A percentile compares a stretch with the other conserved stretches of the same genome.
Evolutionary conservation across 192 early-diverging fungal genomes (phyloP).

Genomic region (Entophlyctis luteolus): DNA sequence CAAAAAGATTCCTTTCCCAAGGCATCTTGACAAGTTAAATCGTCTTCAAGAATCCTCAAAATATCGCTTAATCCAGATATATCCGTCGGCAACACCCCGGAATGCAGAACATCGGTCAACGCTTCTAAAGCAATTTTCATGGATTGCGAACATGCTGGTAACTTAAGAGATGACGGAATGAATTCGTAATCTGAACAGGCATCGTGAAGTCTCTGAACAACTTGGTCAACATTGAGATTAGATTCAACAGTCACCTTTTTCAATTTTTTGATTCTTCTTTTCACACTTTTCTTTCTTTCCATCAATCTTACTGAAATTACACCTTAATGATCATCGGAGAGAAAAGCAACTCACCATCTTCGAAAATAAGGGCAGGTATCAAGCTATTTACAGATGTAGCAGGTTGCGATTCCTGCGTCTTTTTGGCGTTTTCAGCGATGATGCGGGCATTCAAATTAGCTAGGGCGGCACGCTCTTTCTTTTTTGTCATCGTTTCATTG

Average conservation of each 20-base stretch:
- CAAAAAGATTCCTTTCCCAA: constrained; percentile 11
- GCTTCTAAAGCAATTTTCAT: background rate
- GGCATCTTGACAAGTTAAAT: background rate
- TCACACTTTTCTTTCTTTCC: background rate
- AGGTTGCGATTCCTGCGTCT: background rate
- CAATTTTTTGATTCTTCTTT: constrained; percentile 12
- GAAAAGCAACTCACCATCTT: background rate
- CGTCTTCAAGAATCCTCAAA: background rate
- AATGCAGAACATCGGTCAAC: background rate
- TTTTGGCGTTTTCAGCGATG: constrained; percentile 18
- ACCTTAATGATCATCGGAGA: background rate
- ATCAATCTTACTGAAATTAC: background rate
- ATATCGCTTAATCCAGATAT: background rate
- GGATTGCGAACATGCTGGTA: background rate
- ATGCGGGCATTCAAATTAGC: constrained; percentile 30
- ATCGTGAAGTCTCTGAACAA: constrained; percentile 7
- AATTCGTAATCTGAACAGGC: constrained; percentile 22
- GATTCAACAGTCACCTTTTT: constrained; percentile 3
- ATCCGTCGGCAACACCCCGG: background rate
- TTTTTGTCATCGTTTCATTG: constrained; percentile 16
- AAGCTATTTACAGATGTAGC: constrained; percentile 6
- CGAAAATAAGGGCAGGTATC: background rate
- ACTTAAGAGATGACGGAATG: constrained; percentile 11
- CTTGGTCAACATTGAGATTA: background rate
- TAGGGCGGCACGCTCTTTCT: constrained; percentile 25